Conservation (phyloP, 1,139 yeast species). For the Magnusiomyces magnusii region DNA sequence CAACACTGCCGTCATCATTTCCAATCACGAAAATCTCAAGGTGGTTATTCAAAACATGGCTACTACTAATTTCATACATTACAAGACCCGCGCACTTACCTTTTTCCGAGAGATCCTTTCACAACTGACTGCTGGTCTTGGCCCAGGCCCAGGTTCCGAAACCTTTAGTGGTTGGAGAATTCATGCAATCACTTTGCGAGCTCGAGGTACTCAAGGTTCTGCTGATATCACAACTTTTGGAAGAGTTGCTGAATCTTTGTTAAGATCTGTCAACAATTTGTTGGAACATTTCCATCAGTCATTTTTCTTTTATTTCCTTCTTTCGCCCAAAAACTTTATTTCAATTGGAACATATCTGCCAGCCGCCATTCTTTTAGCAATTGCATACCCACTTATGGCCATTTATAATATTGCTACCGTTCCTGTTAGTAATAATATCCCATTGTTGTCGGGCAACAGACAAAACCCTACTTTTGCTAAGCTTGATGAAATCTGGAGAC, state of each 20-base stretch:
- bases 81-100: constrained; percentile 47
- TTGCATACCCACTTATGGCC: constrained; percentile 64
- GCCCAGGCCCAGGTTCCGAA: constrained; percentile 61
- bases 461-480: background rate
- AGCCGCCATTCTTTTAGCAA: constrained; percentile 66
- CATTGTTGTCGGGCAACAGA: background rate
- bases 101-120: constrained; percentile 57
- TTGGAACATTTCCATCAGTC: constrained; percentile 96
- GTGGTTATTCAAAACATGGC: constrained; percentile 57
- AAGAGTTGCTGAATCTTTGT: constrained; percentile 75
- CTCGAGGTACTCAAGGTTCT: constrained; percentile 49
- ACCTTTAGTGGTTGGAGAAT: constrained; percentile 96
- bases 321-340: constrained; percentile 74
- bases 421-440: constrained; percentile 7
- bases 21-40: constrained; percentile 66
- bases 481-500: background rate
- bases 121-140: constrained; percentile 65
- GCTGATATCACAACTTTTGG: constrained; percentile 89
- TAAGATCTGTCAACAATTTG: constrained; percentile 85
- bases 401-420: constrained; percentile 37
- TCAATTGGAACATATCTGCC: constrained; percentile 94
- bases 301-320: constrained; percentile 80
- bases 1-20: constrained; percentile 66
- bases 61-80: constrained; percentile 14
- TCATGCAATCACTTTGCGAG: constrained; percentile 78